Evolutionary conservation across 192 early-diverging fungal genomes (phyloP), one percentile per base, ranked within the genome.

Genomic region (Phlyctochytrium bullatum): DNA sequence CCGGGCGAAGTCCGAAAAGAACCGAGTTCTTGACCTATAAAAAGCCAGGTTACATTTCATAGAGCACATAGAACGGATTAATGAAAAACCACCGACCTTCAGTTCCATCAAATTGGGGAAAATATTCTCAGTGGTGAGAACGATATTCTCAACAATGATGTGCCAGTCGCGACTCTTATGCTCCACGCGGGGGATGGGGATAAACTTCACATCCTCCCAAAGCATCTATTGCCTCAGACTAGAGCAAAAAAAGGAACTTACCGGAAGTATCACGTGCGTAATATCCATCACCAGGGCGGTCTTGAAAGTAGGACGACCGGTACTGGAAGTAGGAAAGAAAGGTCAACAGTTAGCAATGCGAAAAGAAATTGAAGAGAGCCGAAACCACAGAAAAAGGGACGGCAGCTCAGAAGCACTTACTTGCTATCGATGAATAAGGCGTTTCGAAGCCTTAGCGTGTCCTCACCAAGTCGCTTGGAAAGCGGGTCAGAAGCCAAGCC

Each of bases 171-270:
- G 65, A 25, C 76, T 73, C 32, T 60, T 52, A 36, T 78, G 73
- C 59, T 78, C 77, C n/a, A 78, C 70, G 52, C 77, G 76, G 3
- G 77, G 72, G 36, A 78, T 78, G 16, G 77, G 78, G 61, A 78
- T 76, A 47, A 78, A 78, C 50, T 66, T 68, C 28, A 78, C 50
- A 27, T 80, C 65, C 24, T 81, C 66, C 32, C 81, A 31, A 24
- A 78, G 14, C 25, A 79, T 64, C 71, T 73, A 33, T 14, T 52
- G 32, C 23, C 1, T 29, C 14, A 23, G 30, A 62, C 52, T 3
- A 65, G 30, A 1, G 10, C n/a, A n/a, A 66, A 3, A 2, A 12
- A 29, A 0, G 36, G 4, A 17, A 3, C 1, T n/a, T 54, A 67
- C 53, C 20, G 77, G 77, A 14, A 78, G 32, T 32, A 69, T 20